Percentiles rank a stretch among this genome's conserved stretches.
Evolutionary conservation across 371 early-diverging fungal genomes (phyloP).

Genomic region (Lichtheimia ramosa): DNA sequence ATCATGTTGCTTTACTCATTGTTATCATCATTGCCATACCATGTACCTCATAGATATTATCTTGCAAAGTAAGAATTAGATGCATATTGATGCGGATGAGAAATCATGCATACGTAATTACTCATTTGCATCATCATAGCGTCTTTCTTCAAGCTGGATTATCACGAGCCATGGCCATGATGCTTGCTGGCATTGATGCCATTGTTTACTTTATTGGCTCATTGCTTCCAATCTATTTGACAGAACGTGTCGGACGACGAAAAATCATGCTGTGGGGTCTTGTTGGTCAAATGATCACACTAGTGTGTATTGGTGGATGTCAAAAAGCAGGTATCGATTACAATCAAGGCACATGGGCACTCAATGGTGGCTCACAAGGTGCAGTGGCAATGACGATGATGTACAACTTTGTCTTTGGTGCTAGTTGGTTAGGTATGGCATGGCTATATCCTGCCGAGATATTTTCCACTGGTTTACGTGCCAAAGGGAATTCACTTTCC

Average conservation of each 20-base stretch:
- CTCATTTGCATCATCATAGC: conserved; percentile 5
- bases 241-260: conserved; percentile 36
- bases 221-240: conserved; percentile 37
- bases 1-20: background rate
- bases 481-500: conserved; percentile 50
- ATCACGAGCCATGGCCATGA: conserved; percentile 37
- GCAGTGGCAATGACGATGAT: conserved; percentile 24
- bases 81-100: background rate
- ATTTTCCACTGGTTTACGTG: conserved; percentile 42
- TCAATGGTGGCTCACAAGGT: conserved; percentile 30
- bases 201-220: conserved; percentile 49
- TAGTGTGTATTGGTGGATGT: conserved; percentile 28
- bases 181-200: conserved; percentile 49
- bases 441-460: conserved; percentile 63
- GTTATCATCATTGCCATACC: conserved; percentile 16
- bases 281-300: conserved; percentile 29
- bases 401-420: conserved; percentile 49
- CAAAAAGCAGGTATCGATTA: conserved; percentile 22
- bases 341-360: conserved; percentile 13
- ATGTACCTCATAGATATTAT: background rate
- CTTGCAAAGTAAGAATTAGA: background rate
- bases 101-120: background rate
- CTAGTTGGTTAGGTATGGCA: conserved; percentile 58
- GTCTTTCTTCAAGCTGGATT: conserved; percentile 47
- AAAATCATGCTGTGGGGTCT: conserved; percentile 30